Evolutionary conservation across 768 basidiomycete genomes (phyloP), one percentile per base, ranked within the genome.

Genomic region (Tulasnella calospora): DNA sequence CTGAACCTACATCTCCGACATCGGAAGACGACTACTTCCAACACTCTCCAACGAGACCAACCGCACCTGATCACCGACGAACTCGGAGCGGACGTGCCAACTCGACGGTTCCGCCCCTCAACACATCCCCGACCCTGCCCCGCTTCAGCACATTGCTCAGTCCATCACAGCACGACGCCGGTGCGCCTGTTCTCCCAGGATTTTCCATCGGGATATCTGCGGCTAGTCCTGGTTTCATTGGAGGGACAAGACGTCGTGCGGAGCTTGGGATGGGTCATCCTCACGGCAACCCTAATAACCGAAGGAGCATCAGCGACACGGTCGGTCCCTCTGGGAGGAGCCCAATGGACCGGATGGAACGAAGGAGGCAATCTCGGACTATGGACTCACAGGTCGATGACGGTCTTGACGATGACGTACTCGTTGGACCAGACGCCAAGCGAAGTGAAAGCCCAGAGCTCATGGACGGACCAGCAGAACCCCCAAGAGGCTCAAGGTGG

Each of bases 141-240:
- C 27, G 74, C 51, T 67, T 27, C n/a, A 61, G 77, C 77, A 67
- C 61, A 35, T 76, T 76, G 73, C 79, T 83, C 83, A 61, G 79
- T 83, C 84, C 78, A 30, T 7, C 33, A 67, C 30, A 33, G 19
- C 61, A 67, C 27, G 47, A 79, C 19, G 21, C 76, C 70, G 75
- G 74, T 55, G 67, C 47, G n/a, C 67, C 67, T 40, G 73, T 77
- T 23, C 71, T 83, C 10, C 80, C 82, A 5, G 92, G 92, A 9
- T 90, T 94, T 84, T 90, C 91, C 81, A 93, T 94, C 80, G 92
- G 92, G 6, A 82, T 94, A 55, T 92, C 91, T 35, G 91, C 92
- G 21, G 85, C 91, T 76, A 92, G 91, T 81, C 92, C 92, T 41
- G 92, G 92, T n/a, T 94, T 93, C 81, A 61, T 75, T 35, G 74